A percentile compares a stretch with the other conserved stretches of the same genome.
phyloP scores from a whole-genome alignment of 2,329 filamentous ascomycete genomes.

The Penicillium expansum region DNA sequence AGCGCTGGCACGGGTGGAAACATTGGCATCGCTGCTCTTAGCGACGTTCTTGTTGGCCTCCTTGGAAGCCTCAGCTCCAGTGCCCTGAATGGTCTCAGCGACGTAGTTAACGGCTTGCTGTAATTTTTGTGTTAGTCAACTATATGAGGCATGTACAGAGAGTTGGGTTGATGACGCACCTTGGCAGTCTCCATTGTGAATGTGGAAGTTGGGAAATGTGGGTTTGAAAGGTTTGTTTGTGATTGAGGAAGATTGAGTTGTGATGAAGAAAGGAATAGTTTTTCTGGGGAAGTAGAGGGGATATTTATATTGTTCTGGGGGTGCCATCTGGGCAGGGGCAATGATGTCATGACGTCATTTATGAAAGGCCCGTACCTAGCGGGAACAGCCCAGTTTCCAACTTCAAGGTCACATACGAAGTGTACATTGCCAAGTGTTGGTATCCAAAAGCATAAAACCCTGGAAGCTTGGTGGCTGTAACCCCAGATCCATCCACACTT shows the following conservation, averaged over 20 bases:
- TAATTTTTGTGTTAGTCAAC: background rate
- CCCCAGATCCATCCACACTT: background rate
- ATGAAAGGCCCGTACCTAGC: background rate
- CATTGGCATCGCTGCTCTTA: slow-evolving; percentile 56
- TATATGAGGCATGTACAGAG: background rate
- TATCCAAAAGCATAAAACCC: background rate
- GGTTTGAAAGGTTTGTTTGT: background rate
- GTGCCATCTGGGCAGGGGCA: background rate
- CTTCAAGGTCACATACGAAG: background rate
- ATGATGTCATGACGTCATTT: slow-evolving; percentile 6
- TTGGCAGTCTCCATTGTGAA: slow-evolving; percentile 23
- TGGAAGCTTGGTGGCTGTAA: background rate
- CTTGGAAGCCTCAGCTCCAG: slow-evolving; percentile 58
- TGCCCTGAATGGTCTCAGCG: slow-evolving; percentile 61
- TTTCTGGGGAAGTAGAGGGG: background rate
- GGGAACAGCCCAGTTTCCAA: background rate
- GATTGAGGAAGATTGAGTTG: background rate
- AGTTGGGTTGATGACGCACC: slow-evolving; percentile 2
- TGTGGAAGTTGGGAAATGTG: background rate
- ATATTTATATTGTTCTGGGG: slow-evolving; percentile 3
- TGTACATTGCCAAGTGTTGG: background rate
- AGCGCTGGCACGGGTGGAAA: slow-evolving; percentile 55
- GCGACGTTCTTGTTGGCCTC: slow-evolving; percentile 68
- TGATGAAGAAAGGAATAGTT: background rate
- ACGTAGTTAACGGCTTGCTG: slow-evolving; percentile 67